Base-by-base conservation (phyloP, 208 protist species). In the Entamoeba invadens region DNA sequence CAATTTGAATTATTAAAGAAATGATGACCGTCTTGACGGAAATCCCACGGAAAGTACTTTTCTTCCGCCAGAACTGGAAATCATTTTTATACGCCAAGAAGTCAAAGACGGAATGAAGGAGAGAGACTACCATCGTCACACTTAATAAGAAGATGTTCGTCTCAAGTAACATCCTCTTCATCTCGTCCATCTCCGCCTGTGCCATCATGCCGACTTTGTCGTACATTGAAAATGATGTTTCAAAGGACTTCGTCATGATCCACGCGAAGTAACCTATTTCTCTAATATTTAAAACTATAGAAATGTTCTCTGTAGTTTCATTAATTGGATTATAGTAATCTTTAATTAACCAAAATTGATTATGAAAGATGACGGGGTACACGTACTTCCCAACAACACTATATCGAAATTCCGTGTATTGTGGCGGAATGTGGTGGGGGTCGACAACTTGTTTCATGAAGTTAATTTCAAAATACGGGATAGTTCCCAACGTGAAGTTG, bases 1-100 rank as follows among this genome's bases (percentile, higher is more conserved):
- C 35, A 18, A 45, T 31, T 16, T 91, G 16, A 31, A 77, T 50
- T 8, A 10, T 18, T 10, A 68, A 42, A 50, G 3, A 68, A 44
- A 92, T 6, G n/a, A 94, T 6, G 10, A 95, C 6, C 25, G 51
- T 8, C 8, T 93, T 87, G 44, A 92, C 21, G n/a, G 72, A 93
- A 5, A 95, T 47, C 21, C 94, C 94, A 3, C 0, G 18, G 31
- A 87, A n/a, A 45, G 21, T 4, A 91, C 45, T 0, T n/a, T 44
- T 8, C 5, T 45, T 31, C 45, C 47, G 46, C 93, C 93, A 95
- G 68, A 95, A 95, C 45, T 92, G 16, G 21, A 95, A 45, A 45
- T 95, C 94, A 45, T 10, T 72, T 45, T 46, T 57, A 45, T 94
- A 94, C 3, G 94, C 94, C 10, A 95, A 87, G 16, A 94, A 57